phyloP scores from a whole-genome alignment of 305 asterid genomes.

The Solanum hybrid region DNA sequence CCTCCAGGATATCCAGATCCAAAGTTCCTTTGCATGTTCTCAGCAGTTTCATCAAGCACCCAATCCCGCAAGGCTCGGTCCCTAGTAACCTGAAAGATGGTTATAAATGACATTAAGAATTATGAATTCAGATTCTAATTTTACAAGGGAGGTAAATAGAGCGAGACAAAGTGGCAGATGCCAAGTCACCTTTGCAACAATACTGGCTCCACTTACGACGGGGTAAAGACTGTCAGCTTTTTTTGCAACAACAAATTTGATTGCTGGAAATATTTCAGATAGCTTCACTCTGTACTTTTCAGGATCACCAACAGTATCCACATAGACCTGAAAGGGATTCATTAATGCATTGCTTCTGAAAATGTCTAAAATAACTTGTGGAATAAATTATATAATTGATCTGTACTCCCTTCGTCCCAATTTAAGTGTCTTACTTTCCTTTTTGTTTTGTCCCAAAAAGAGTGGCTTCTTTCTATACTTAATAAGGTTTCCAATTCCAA shows the following conservation, averaged over 20 bases:
- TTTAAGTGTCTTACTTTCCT: neutral
- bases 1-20: conserved; percentile 99
- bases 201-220: conserved; percentile 97
- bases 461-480: neutral
- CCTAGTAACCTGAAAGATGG: conserved; percentile 67
- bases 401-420: neutral
- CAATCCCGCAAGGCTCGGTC: conserved; percentile 76
- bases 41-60: conserved; percentile 78
- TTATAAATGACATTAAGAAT: neutral
- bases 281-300: conserved; percentile 84
- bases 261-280: conserved; percentile 64
- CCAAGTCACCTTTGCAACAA: conserved; percentile 82
- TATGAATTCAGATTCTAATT: neutral
- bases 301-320: conserved; percentile 96
- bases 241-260: conserved; percentile 88
- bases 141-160: neutral
- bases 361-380: neutral
- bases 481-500: neutral
- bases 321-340: conserved; percentile 51
- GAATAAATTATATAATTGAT: neutral
- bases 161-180: neutral
- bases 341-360: neutral
- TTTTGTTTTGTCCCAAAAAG: neutral
- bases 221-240: conserved; percentile 98
- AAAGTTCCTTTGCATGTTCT: conserved; percentile 53